phyloP scores from a whole-genome alignment of 108 stramenopile species.

The Nannochloropsis salina region DNA sequence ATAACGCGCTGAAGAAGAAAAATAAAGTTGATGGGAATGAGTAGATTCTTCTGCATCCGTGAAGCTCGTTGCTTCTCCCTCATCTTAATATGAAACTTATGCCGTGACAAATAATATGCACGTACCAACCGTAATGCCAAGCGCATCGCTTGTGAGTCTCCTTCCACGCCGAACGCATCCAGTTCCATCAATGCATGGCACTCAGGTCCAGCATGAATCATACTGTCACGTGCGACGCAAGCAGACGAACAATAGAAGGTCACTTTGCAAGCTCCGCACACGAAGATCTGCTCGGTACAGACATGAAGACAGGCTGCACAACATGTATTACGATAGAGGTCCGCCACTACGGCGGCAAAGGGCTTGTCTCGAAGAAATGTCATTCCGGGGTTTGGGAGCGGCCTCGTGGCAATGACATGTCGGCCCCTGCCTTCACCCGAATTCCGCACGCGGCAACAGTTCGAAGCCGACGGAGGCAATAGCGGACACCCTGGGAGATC shows the following conservation, averaged over 20 bases:
- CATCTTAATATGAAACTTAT: too few relatives aligned
- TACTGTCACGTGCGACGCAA: neutral
- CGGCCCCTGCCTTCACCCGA: neutral
- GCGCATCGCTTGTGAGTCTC: conserved; percentile 7
- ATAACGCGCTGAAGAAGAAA: too few relatives aligned
- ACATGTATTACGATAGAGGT: neutral
- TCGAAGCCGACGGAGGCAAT: neutral
- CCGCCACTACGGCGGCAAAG: neutral
- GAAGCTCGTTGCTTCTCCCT: too few relatives aligned
- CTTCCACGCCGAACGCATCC: neutral
- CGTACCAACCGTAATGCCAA: neutral
- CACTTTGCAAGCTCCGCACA: neutral
- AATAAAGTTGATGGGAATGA: too few relatives aligned
- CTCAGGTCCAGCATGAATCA: neutral
- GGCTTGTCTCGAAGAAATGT: neutral
- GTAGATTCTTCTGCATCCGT: too few relatives aligned
- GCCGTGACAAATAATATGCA: neutral
- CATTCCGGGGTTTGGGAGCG: neutral
- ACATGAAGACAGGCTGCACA: neutral
- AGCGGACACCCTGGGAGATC: too few relatives aligned
- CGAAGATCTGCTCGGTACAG: neutral
- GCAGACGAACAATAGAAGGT: neutral
- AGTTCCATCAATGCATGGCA: neutral
- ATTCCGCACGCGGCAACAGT: neutral
- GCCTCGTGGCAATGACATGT: neutral